phyloP scores from a whole-genome alignment of 495 filamentous ascomycete species.

The Haplographium delicatum region DNA sequence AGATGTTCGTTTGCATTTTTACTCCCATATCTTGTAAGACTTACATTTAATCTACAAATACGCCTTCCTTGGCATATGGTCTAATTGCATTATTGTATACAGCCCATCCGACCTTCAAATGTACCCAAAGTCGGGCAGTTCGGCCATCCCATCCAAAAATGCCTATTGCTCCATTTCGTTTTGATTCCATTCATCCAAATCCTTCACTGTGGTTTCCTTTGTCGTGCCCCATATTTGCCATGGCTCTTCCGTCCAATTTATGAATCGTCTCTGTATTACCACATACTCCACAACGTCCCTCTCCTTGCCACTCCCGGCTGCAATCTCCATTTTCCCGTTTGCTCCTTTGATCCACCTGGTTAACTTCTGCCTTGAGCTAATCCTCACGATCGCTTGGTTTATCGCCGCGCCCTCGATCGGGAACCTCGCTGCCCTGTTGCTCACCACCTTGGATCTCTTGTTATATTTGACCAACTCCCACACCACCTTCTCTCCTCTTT shows the following conservation, averaged over 20 bases:
- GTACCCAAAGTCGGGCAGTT: too few relatives aligned
- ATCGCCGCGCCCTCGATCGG: constrained; percentile 42
- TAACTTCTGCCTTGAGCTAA: constrained; percentile 62
- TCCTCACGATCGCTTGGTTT: constrained; percentile 68
- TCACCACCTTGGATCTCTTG: constrained; percentile 53
- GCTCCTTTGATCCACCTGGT: constrained; percentile 32
- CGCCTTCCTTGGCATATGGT: neutral
- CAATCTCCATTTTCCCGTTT: constrained; percentile 28
- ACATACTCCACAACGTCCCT: constrained; percentile 70
- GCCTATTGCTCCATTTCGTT: neutral
- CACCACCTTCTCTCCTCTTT: constrained; percentile 39
- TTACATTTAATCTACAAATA: constrained; percentile 10
- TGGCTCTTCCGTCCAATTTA: constrained; percentile 45
- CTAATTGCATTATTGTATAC: too few relatives aligned
- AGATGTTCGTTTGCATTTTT: neutral
- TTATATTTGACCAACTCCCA: constrained; percentile 68
- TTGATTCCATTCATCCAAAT: constrained; percentile 30
- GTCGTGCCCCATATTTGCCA: constrained; percentile 78
- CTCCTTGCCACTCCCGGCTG: constrained; percentile 46
- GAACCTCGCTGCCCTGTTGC: constrained; percentile 51
- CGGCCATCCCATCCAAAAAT: too few relatives aligned
- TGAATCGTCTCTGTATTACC: constrained; percentile 60
- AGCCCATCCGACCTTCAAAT: too few relatives aligned
- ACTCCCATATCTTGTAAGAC: neutral
- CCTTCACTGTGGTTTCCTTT: constrained; percentile 51